Base-by-base conservation (phyloP, 495 filamentous ascomycete genomes). In the Annulohypoxylon nitens region DNA sequence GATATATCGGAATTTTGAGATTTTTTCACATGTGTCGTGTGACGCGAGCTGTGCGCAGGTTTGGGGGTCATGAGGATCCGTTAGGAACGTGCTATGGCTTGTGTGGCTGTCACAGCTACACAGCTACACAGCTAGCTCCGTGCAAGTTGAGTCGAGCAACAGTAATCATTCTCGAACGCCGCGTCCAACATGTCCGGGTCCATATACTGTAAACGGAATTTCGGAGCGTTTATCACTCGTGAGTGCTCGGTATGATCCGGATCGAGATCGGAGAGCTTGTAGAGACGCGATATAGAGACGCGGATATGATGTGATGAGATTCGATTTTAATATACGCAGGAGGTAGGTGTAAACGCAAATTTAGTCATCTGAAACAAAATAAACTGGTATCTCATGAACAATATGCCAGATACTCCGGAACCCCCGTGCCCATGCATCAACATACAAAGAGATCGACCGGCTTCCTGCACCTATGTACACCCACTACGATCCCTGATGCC, bases 351-450 rank as follows among this genome's bases (percentile, higher is more conserved):
- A 26, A 33, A 57, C 12, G 14, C 20, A 48, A 48, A 16, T 20
- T 63, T 14, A 5, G 30, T 36, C 20, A 36, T 25, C 23, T 23
- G 25, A 14, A 65, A 57, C 34, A 54, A 61, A 62, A 45, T 67
- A 65, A 47, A 67, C 51, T 72, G 63, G 69, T 72, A 72, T 72
- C 43, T 51, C 39, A 20, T 16, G 9, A 41, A 11, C 34, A 37
- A 53, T 60, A 47, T 47, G n/a, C 43, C 43, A 47, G 50, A 57
- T 65, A 43, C 48, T 65, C 62, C 36, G 50, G 48, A 53, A 54
- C 36, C 26, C 12, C 16, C 23, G 48, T 30, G 20, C 51, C 53
- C n/a, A 37, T 48, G 45, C 53, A 59, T 30, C 37, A 37, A 48
- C 37, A 23, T n/a, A 59, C 26, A 6, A 26, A 25, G n/a, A 20